Base-by-base conservation (phyloP, 2,329 filamentous ascomycete species). In the Claviceps sp. region DNA sequence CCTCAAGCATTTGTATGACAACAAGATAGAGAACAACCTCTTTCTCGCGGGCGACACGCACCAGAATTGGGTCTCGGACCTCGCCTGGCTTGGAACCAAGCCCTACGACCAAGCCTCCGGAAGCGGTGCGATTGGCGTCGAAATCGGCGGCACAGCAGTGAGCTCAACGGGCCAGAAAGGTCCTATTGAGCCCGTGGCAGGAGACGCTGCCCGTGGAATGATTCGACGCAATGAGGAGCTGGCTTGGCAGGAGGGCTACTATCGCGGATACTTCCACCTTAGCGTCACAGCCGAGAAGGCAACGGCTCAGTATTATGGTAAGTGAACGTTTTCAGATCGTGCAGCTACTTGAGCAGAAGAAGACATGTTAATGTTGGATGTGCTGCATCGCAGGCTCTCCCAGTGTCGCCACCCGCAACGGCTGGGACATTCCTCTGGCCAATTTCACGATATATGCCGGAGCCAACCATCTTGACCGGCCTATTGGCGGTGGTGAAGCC, bases 231-330 rank as follows among this genome's bases (percentile, higher is more conserved):
- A 86, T 63, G 66, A 70, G 0, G 81, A 85, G 63, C 69, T 88
- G 46, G 80, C 85, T 60, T 88, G 83, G 85, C 79, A 83, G 58
- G 84, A 88, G 52, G 64, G 81, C 7, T 88, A 85, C 63, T 88
- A 87, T 64, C 74, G 84, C 17, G 85, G 85, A 1, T 88, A 88
- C 67, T 87, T 80, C 57, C 76, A 84, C 60, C 68, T 88, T 42
- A 73, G 76, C 47, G 69, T 86, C 51, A 71, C 68, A 20, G 71
- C 77, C 22, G 71, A 82, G 11, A 68, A 75, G 45, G 71, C 85
- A 2, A 69, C 76, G n/a, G 83, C 83, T 0, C 71, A 72, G 13
- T 88, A 76, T 66, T 88, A 81, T 57, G 84, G 80, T 42, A 60
- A 76, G 60, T 20, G 39, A 16, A 8, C 9, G 11, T 34, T 34